Evolutionary conservation across 1,139 yeast genomes (phyloP).

Genomic region (Kluyveromyces marxianus): DNA sequence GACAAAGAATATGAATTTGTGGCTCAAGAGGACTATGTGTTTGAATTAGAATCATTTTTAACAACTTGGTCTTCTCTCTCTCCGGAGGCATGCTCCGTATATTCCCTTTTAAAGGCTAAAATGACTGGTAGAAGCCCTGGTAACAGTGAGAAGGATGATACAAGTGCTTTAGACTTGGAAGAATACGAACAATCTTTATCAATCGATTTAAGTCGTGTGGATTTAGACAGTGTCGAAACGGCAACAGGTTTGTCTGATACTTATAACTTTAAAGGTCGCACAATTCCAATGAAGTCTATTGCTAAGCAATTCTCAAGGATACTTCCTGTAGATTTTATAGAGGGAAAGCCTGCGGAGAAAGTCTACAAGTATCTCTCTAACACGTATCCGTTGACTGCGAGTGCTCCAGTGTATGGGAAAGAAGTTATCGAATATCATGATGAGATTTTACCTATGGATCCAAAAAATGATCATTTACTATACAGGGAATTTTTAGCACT

Average conservation of each 20-base stretch:
- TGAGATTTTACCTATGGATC: slow-evolving; percentile 20
- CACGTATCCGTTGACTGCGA: slow-evolving; percentile 18
- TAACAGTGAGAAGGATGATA: neutral
- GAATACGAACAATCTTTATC: neutral
- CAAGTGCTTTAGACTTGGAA: neutral
- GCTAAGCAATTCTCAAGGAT: neutral
- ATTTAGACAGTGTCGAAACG: slow-evolving; percentile 15
- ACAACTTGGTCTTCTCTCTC: slow-evolving; percentile 55
- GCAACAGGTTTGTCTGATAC: slow-evolving; percentile 11
- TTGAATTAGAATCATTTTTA: slow-evolving; percentile 49
- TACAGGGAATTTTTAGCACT: slow-evolving; percentile 16
- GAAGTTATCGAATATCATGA: slow-evolving; percentile 20
- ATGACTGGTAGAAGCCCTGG: neutral
- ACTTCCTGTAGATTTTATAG: slow-evolving; percentile 15
- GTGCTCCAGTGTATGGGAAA: slow-evolving; percentile 20
- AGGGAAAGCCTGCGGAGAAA: slow-evolving; percentile 19
- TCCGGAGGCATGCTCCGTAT: slow-evolving; percentile 38
- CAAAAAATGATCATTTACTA: slow-evolving; percentile 13
- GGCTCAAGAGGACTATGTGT: slow-evolving; percentile 40
- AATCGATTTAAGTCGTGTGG: slow-evolving; percentile 1
- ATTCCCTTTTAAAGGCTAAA: slow-evolving; percentile 29
- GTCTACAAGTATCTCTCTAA: slow-evolving; percentile 21
- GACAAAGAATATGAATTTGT: slow-evolving; percentile 38
- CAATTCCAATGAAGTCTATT: too few relatives aligned
- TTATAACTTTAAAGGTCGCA: neutral